phyloP scores from a whole-genome alignment of 768 basidiomycete species.

The Boletellus ananas region DNA sequence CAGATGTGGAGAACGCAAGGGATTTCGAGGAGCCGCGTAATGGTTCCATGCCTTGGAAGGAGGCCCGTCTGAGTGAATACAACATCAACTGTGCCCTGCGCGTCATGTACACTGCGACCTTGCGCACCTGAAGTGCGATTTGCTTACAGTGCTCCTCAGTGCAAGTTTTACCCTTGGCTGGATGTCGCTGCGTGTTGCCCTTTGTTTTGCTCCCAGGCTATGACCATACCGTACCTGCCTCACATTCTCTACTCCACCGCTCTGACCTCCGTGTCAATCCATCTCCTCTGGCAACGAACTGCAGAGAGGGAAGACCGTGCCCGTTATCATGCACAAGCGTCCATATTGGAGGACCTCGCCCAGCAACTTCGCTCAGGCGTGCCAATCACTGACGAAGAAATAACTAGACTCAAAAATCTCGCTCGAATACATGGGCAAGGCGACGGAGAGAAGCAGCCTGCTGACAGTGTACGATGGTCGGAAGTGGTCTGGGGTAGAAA shows the following conservation, averaged over 20 bases:
- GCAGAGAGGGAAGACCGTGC: conserved; percentile 50
- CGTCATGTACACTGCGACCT: no score
- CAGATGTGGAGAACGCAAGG: no score
- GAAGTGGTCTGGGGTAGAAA: conserved; percentile 48
- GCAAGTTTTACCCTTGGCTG: no score
- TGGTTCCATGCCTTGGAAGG: no score
- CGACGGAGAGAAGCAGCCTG: conserved; percentile 10
- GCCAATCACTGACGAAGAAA: conserved; percentile 45
- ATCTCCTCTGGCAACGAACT: conserved; percentile 55
- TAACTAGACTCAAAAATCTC: conserved; percentile 52
- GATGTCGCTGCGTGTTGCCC: background rate
- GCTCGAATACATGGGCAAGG: conserved; percentile 36
- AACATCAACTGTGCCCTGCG: no score
- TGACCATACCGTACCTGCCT: conserved; percentile 47
- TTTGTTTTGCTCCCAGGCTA: background rate
- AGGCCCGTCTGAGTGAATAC: no score
- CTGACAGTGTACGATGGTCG: conserved; percentile 41
- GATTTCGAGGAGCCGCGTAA: no score
- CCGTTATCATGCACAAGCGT: conserved; percentile 52
- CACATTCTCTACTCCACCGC: conserved; percentile 65
- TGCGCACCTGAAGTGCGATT: no score
- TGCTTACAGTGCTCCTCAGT: no score
- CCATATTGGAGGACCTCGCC: conserved; percentile 59
- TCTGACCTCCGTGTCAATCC: conserved; percentile 63
- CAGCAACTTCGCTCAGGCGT: conserved; percentile 48